phyloP scores from a whole-genome alignment of 2,329 filamentous ascomycete species.

The Geosmithia putterillii region DNA sequence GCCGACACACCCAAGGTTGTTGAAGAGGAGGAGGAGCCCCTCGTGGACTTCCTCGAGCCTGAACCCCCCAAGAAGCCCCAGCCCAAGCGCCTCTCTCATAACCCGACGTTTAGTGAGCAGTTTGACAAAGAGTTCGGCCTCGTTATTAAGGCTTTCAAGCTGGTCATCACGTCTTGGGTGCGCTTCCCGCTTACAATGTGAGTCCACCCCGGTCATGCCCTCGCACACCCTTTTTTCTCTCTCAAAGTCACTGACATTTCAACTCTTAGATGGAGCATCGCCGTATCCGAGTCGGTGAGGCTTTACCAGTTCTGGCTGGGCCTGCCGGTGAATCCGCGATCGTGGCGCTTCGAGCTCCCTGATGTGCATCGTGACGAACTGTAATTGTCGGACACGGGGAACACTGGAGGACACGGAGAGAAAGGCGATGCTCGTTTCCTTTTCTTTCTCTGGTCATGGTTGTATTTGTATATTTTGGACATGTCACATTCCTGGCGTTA shows the following conservation, averaged over 20 bases:
- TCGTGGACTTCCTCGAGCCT: neutral
- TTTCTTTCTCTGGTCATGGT: neutral
- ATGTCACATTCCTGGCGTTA: too few relatives aligned
- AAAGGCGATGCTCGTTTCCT: neutral
- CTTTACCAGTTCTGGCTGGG: conserved; percentile 39
- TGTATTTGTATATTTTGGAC: neutral
- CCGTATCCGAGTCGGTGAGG: conserved; percentile 30
- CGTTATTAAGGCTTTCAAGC: conserved; percentile 48
- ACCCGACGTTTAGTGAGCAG: neutral
- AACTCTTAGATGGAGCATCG: conserved; percentile 24
- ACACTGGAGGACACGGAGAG: too few relatives aligned
- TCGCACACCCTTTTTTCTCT: neutral
- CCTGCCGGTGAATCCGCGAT: conserved; percentile 34
- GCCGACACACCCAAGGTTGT: neutral
- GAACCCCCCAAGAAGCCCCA: conserved; percentile 5
- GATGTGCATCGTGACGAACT: conserved; percentile 24
- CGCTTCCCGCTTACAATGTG: conserved; percentile 57
- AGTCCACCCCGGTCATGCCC: too few relatives aligned
- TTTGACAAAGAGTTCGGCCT: neutral
- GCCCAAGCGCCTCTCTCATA: conserved; percentile 19
- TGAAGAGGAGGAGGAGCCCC: neutral
- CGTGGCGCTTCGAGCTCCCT: conserved; percentile 32
- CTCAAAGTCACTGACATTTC: neutral
- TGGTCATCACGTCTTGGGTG: conserved; percentile 60
- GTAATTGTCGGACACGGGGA: too few relatives aligned